Evolutionary conservation across 1,284 basidiomycete species (phyloP), one percentile per base, ranked within the genome.

Genomic region (Ustilago curta): DNA sequence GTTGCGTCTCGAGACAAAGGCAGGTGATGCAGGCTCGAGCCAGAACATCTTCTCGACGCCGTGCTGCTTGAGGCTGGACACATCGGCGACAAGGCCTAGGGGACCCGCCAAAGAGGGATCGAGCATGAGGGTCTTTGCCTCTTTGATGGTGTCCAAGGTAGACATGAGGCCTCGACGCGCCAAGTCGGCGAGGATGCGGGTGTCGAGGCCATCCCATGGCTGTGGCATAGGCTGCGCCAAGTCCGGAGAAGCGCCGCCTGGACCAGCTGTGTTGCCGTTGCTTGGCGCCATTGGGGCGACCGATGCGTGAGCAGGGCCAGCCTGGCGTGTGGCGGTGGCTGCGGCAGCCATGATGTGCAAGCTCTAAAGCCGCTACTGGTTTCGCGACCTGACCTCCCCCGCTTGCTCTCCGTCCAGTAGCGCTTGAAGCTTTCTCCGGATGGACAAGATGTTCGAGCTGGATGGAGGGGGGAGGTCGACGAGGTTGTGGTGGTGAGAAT

Each of bases 31-130:
- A 8, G 73, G 63, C 45, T 99, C 97, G 27, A 99, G 90, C 97
- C 97, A 99, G 86, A 97, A 97, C 92, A 99, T 96, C 88, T 97
- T 97, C 87, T 98, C 96, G 4, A 99, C 95, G 4, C 94, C 95
- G 89, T 98, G 95, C 84, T 97, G 93, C 90, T 97, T 97, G 65
- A 99, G 87, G 21, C 94, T 86, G 1, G 93, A 90, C 0, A 98
- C 93, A 81, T 99, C 95, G 2, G 93, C 94, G 27, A 99, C 90
- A 18, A 99, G 88, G 1, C 95, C 94, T 5, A 99, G 88, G 0
- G 96, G 95, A 0, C 96, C 96, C 2, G 95, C 93, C 11, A 99
- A 87, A 3, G 90, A 88, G 1, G 93, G 88, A 78, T 98, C 95
- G 4, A 99, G 89, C 32, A 98, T 93, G 42, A 99, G 90, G 1